Conservation (phyloP, 2,329 filamentous ascomycete genomes). For the Tothia fuscella region DNA sequence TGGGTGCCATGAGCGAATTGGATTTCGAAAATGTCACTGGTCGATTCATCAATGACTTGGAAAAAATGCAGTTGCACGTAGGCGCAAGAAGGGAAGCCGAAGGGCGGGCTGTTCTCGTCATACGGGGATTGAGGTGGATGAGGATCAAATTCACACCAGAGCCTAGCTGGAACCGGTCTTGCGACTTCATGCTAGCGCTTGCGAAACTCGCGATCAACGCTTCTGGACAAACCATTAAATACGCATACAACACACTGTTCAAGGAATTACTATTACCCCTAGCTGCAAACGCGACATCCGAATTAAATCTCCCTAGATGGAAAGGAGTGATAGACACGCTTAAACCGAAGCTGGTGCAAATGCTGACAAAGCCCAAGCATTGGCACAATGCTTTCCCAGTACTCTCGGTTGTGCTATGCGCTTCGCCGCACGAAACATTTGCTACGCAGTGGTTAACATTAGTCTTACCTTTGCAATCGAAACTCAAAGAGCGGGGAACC, state of each 20-base stretch:
- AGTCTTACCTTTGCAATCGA: slow-evolving; percentile 63
- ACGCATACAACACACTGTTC: slow-evolving; percentile 86
- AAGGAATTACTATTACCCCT: slow-evolving; percentile 79
- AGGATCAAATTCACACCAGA: slow-evolving; percentile 62
- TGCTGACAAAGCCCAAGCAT: slow-evolving; percentile 84
- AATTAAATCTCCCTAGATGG: slow-evolving; percentile 76
- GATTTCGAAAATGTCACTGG: slow-evolving; percentile 77
- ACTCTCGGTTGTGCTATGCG: slow-evolving; percentile 75
- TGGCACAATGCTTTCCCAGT: slow-evolving; percentile 84
- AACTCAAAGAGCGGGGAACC: slow-evolving; percentile 71
- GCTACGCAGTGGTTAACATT: slow-evolving; percentile 77
- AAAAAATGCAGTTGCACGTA: slow-evolving; percentile 64
- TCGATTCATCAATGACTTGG: slow-evolving; percentile 72
- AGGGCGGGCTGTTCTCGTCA: slow-evolving; percentile 71
- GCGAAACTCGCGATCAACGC: slow-evolving; percentile 73
- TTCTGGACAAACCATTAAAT: slow-evolving; percentile 82
- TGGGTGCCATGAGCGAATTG: slow-evolving; percentile 92
- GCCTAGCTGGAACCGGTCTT: slow-evolving; percentile 72
- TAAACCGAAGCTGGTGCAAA: slow-evolving; percentile 65
- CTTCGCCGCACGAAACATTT: slow-evolving; percentile 76
- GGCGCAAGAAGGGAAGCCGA: slow-evolving; percentile 63
- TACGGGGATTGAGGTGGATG: slow-evolving; percentile 85
- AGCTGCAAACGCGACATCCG: slow-evolving; percentile 64
- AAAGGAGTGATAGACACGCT: slow-evolving; percentile 70
- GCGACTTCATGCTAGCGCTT: slow-evolving; percentile 74